phyloP scores from a whole-genome alignment of 345 rosid genomes.

The Hirschfeldia incana region DNA sequence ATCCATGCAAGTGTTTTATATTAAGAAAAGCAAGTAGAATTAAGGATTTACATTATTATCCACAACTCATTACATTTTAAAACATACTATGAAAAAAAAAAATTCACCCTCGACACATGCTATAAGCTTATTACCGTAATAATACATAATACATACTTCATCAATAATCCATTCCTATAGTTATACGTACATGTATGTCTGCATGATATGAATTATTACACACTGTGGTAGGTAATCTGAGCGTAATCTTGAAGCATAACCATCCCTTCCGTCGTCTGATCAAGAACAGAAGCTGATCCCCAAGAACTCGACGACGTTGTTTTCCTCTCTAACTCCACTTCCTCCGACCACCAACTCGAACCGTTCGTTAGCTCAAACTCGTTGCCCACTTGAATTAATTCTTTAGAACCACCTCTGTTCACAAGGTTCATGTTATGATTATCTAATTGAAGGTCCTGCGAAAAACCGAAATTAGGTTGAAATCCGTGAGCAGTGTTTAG shows the following conservation, averaged over 20 bases:
- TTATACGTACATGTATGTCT: conserved; percentile 10
- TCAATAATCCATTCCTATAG: conserved; percentile 36
- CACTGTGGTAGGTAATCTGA: conserved; percentile 55
- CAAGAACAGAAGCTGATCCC: conserved; percentile 57
- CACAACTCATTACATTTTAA: conserved; percentile 55
- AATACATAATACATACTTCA: conserved; percentile 14
- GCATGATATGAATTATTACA: conserved; percentile 35
- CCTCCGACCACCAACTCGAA: conserved; percentile 67
- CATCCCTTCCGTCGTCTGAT: conserved; percentile 40
- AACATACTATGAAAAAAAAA: conserved; percentile 7
- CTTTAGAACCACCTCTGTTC: conserved; percentile 36
- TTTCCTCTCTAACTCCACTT: conserved; percentile 55
- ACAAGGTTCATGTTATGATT: conserved; percentile 27
- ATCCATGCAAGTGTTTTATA: not conserved
- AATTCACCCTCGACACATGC: conserved; percentile 28
- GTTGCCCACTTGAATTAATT: conserved; percentile 43
- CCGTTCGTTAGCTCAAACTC: conserved; percentile 61
- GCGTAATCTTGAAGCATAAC: conserved; percentile 60
- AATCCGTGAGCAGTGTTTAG: conserved; percentile 24
- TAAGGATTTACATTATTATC: conserved; percentile 49
- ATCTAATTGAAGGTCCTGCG: conserved; percentile 35
- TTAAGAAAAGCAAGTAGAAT: conserved; percentile 26
- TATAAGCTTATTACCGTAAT: conserved; percentile 35
- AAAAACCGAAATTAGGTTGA: conserved; percentile 34
- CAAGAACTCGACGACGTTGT: conserved; percentile 62